A percentile compares a stretch with the other conserved stretches of the same genome.
These are phyloP conservation scores for Calycina herbarum DNA, from an alignment of 2,329 filamentous ascomycete species.

Conservation along the genomic window DNA sequence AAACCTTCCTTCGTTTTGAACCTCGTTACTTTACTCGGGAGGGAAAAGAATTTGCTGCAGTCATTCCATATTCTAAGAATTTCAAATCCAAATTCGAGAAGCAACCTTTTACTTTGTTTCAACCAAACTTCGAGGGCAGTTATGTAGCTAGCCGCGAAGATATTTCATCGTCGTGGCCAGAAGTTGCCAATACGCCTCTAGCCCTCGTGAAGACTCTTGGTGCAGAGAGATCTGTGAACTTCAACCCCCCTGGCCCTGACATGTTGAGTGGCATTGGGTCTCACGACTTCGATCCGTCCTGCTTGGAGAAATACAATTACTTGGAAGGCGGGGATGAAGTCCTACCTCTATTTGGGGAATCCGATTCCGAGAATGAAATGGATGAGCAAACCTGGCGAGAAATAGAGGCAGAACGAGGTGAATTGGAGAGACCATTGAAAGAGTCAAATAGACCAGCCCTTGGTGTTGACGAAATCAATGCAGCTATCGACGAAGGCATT, in stretches of 20 bases:
- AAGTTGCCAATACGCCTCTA: conserved; percentile 24
- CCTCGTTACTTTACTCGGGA: conserved; percentile 23
- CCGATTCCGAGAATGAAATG: conserved; percentile 50
- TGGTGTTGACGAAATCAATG: conserved; percentile 48
- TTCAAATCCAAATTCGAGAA: conserved; percentile 31
- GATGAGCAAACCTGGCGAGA: conserved; percentile 62
- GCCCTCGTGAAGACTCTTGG: background rate
- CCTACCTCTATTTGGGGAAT: conserved; percentile 56
- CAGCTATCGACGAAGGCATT: conserved; percentile 56
- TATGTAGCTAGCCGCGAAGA: conserved; percentile 32
- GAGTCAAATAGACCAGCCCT: conserved; percentile 38
- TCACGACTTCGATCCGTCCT: conserved; percentile 25
- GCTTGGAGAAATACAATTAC: conserved; percentile 44
- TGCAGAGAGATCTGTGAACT: conserved; percentile 17
- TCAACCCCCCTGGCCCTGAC: conserved; percentile 20
- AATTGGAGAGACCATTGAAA: conserved; percentile 38
- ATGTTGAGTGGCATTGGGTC: conserved; percentile 8
- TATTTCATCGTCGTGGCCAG: conserved; percentile 34
- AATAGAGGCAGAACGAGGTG: conserved; percentile 54
- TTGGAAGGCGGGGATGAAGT: conserved; percentile 43
- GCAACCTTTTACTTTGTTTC: conserved; percentile 38
- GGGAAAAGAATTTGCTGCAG: conserved; percentile 24
- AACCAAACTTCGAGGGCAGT: conserved; percentile 19
- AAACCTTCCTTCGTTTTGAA: conserved; percentile 40
- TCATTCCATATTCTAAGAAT: conserved; percentile 33